Conservation (phyloP, 1,139 yeast species). For the Zygosaccharomyces pseudobailii region DNA sequence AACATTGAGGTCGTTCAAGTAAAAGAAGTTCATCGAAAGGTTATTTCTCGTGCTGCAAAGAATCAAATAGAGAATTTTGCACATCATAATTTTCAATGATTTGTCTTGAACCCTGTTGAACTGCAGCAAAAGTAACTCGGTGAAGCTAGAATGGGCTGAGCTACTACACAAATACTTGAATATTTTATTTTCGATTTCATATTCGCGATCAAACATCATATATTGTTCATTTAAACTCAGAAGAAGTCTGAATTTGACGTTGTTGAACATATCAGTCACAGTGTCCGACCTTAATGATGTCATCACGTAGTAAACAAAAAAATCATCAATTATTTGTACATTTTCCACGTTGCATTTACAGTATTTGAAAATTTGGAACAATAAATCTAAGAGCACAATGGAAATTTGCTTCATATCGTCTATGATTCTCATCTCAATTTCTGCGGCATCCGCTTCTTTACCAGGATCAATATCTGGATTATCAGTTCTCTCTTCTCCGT, state of each 20-base stretch:
- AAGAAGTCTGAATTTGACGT: slow-evolving; percentile 65
- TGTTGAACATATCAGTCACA: slow-evolving; percentile 61
- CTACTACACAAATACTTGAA: slow-evolving; percentile 42
- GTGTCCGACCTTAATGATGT: slow-evolving; percentile 41
- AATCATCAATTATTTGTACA: slow-evolving; percentile 45
- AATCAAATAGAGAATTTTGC: slow-evolving; percentile 70
- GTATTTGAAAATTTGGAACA: slow-evolving; percentile 50
- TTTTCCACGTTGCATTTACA: slow-evolving; percentile 43
- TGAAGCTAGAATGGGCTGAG: slow-evolving; percentile 44
- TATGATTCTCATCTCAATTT: slow-evolving; percentile 28
- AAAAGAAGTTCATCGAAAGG: slow-evolving; percentile 52
- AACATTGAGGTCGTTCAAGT: slow-evolving; percentile 80
- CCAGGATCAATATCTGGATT: slow-evolving; percentile 15
- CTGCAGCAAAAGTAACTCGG: slow-evolving; percentile 53
- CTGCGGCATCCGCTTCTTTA: slow-evolving; percentile 29
- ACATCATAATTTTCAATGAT: slow-evolving; percentile 68
- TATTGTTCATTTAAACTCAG: slow-evolving; percentile 80
- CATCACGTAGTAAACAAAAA: slow-evolving; percentile 46
- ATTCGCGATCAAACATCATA: slow-evolving; percentile 53
- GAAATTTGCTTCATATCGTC: slow-evolving; percentile 37
- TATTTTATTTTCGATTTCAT: slow-evolving; percentile 42
- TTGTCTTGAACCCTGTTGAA: slow-evolving; percentile 71
- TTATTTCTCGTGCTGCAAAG: slow-evolving; percentile 66
- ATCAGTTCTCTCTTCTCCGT: slow-evolving; percentile 25
- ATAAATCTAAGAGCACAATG: slow-evolving; percentile 46